Base-by-base conservation (phyloP, 2,329 filamentous ascomycete species). In the Microcyclospora tardicrescens region DNA sequence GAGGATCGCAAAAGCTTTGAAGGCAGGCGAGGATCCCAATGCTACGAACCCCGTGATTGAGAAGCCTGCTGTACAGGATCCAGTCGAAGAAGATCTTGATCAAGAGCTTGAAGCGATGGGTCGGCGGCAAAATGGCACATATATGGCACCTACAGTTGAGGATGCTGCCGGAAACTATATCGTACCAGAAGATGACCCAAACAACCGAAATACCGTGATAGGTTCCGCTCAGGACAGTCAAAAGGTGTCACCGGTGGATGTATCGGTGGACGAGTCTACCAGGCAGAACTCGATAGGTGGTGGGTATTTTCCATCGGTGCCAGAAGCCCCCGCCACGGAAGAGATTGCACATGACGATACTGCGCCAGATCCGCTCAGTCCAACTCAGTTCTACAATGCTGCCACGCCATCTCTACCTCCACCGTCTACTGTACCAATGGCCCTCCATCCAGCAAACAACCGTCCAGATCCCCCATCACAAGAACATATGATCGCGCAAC, bases 11-110 rank as follows among this genome's bases (percentile, higher is more conserved):
- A 94, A 84, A 62, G 91, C 91, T 10, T 73, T 95, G 53, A 91
- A 87, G 55, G 83, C 87, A 31, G 86, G 86, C 38, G 80, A 84
- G 48, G 87, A 98, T 55, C 91, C 91, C 2, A 98, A 98, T 61
- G 77, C 81, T 39, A 82, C 84, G 6, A 96, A 96, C 54, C 89
- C 89, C 0, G 75, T 75, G 40, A 69, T 78, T 28, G 75, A 80
- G 41, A 42, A 47, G 38, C 47, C 43, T 32, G 12, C 12, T 16
- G 37, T 40, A 15, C 34, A 35, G 15, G 40, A 43, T 12, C 38
- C 39, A 12, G 38, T 27, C 5, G 51, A 51, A 9, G 52, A 48
- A n/a, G 52, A 44, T 9, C 32, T 56, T 6, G 54, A 56, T 41
- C 46, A 43, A 9, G 48, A 55, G 41, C 33, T 54, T 33, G 46